Evolutionary conservation across 768 basidiomycete genomes (phyloP).

Genomic region (Leccinum truebloodii): DNA sequence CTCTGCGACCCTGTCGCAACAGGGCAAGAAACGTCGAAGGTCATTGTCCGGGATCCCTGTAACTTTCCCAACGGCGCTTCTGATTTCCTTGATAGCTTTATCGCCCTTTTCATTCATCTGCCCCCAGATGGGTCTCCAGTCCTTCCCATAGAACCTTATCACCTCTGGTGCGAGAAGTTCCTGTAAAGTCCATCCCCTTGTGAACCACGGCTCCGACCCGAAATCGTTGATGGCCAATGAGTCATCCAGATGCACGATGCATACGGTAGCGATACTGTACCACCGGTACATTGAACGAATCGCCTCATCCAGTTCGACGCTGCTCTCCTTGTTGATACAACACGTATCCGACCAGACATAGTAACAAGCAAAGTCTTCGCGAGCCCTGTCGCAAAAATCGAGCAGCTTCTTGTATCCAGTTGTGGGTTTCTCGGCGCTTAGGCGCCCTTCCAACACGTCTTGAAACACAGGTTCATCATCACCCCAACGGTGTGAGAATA

Average conservation of each 20-base stretch:
- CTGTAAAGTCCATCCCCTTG: slow-evolving; percentile 24
- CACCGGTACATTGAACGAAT: slow-evolving; percentile 33
- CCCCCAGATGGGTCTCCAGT: slow-evolving; percentile 19
- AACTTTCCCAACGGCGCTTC: slow-evolving; percentile 6
- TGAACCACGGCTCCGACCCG: slow-evolving; percentile 24
- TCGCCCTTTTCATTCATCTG: slow-evolving; percentile 8
- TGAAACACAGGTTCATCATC: slow-evolving; percentile 18
- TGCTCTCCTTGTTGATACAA: slow-evolving; percentile 28
- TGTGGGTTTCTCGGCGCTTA: slow-evolving; percentile 2
- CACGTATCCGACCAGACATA: slow-evolving; percentile 30
- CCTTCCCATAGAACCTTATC: slow-evolving; percentile 20
- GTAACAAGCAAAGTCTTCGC: slow-evolving; percentile 14
- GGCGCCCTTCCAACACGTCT: slow-evolving; percentile 4
- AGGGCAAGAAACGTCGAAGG: slow-evolving; percentile 12
- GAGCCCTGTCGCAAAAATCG: slow-evolving; percentile 18
- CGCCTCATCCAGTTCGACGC: slow-evolving; percentile 32
- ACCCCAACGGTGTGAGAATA: slow-evolving; percentile 27
- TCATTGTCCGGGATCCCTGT: slow-evolving; percentile 19
- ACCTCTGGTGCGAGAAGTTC: slow-evolving; percentile 16
- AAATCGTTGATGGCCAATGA: slow-evolving; percentile 13
- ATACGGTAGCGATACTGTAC: slow-evolving; percentile 26
- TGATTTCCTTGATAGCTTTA: slow-evolving; percentile 13
- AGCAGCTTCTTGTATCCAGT: slow-evolving; percentile 20
- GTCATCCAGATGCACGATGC: slow-evolving; percentile 23
- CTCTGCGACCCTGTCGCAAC: slow-evolving; percentile 17